A percentile compares a stretch with the other conserved stretches of the same genome.
These are phyloP conservation scores for Suillus americanus DNA, from an alignment of 768 basidiomycete species.

Conservation along the genomic window DNA sequence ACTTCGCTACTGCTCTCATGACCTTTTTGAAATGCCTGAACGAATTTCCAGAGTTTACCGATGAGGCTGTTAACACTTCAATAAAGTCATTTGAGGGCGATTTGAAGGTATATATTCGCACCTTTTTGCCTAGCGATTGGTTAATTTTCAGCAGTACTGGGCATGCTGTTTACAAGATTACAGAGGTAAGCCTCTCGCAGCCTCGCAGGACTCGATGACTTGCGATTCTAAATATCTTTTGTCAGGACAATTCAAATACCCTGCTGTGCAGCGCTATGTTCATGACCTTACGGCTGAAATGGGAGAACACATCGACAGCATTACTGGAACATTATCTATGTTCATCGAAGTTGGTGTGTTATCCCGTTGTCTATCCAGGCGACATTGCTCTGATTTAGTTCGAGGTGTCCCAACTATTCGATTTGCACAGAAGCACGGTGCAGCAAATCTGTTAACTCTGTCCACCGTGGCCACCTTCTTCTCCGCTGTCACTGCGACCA, in stretches of 20 bases:
- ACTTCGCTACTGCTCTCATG: conserved; percentile 62
- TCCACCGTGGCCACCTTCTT: conserved; percentile 81
- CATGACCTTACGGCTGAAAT: conserved; percentile 75
- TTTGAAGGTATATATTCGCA: conserved; percentile 46
- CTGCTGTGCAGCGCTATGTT: conserved; percentile 71
- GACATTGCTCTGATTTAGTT: background rate
- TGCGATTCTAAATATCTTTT: conserved; percentile 3
- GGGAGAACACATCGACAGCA: conserved; percentile 70
- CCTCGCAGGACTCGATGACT: background rate
- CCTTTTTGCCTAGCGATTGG: background rate
- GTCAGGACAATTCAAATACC: conserved; percentile 68
- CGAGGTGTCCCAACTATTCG: conserved; percentile 76
- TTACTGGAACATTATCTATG: conserved; percentile 65
- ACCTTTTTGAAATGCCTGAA: conserved; percentile 71
- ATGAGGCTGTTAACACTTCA: conserved; percentile 70
- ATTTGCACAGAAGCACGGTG: conserved; percentile 72
- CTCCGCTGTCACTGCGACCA: conserved; percentile 72
- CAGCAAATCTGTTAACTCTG: conserved; percentile 67
- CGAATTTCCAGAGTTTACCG: conserved; percentile 77
- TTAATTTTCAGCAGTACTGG: conserved; percentile 56
- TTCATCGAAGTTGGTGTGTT: conserved; percentile 73
- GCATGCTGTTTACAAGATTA: conserved; percentile 69
- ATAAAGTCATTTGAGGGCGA: conserved; percentile 70
- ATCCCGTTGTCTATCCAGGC: background rate
- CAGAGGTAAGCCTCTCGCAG: conserved; percentile 38